These are phyloP conservation scores for Skeletonema potamos DNA, from an alignment of 108 stramenopile species.

Conservation along the genomic window DNA sequence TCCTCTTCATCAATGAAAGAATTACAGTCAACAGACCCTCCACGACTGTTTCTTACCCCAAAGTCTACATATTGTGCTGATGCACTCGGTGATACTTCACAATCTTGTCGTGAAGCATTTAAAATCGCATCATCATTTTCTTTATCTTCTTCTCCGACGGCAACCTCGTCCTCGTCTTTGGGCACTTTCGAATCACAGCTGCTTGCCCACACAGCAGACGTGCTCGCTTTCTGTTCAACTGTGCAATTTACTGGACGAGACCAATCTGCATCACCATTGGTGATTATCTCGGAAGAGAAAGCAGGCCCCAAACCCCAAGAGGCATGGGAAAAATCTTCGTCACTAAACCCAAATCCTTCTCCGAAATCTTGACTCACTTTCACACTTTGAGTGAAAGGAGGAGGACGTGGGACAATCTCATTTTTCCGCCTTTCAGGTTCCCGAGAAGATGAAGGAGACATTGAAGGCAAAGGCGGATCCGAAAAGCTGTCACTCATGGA, in stretches of 20 bases:
- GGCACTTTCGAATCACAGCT: background rate
- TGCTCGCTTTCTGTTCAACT: background rate
- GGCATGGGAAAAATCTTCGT: background rate
- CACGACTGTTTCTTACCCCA: constrained; percentile 26
- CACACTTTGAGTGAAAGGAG: background rate
- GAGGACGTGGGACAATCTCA: background rate
- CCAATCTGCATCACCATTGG: background rate
- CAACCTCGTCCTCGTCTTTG: background rate
- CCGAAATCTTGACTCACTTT: background rate
- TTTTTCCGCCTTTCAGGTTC: background rate
- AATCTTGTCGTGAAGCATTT: background rate
- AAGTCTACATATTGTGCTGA: background rate
- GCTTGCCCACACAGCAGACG: background rate
- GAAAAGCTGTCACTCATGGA: background rate
- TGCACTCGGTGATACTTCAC: background rate
- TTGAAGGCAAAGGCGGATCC: background rate
- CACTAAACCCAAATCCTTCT: background rate
- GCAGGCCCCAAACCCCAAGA: background rate
- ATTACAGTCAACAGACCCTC: constrained; percentile 1
- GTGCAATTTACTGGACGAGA: background rate
- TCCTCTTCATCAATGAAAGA: background rate
- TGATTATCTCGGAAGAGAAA: background rate
- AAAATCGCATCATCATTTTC: background rate
- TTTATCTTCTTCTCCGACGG: background rate
- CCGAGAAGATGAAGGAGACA: background rate